These are phyloP conservation scores for Fistulina hepatica DNA, from an alignment of 1,284 basidiomycete genomes.

Conservation along the genomic window DNA sequence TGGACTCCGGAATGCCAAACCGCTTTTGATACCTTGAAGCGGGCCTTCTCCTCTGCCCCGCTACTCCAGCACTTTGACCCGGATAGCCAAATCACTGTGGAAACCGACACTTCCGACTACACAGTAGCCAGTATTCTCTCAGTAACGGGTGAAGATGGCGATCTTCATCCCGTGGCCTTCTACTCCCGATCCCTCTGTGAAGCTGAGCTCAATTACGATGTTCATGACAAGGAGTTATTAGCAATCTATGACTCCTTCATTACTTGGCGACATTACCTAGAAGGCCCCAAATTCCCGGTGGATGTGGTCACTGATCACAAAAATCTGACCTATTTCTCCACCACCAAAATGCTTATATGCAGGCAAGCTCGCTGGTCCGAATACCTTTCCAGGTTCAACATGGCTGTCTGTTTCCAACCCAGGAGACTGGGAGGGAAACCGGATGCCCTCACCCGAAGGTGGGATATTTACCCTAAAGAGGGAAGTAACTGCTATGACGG, in stretches of 20 bases:
- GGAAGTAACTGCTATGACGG: slow-evolving; percentile 17
- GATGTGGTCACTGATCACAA: slow-evolving; percentile 18
- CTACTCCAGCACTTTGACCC: slow-evolving; percentile 26
- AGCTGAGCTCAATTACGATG: slow-evolving; percentile 31
- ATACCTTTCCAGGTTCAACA: slow-evolving; percentile 7
- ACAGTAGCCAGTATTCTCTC: slow-evolving; percentile 17
- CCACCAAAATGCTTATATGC: slow-evolving; percentile 3
- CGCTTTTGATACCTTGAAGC: slow-evolving; percentile 19
- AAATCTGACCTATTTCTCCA: slow-evolving; percentile 12
- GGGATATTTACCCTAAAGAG: slow-evolving; percentile 16
- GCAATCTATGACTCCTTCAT: slow-evolving; percentile 22
- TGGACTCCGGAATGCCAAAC: slow-evolving; percentile 9
- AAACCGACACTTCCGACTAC: slow-evolving; percentile 20
- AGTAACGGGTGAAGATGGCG: slow-evolving; percentile 5
- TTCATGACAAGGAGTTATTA: slow-evolving; percentile 30
- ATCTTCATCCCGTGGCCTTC: slow-evolving; percentile 24
- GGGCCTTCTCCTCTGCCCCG: slow-evolving; percentile 19
- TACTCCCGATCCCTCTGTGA: slow-evolving; percentile 21
- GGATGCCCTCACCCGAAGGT: slow-evolving; percentile 21
- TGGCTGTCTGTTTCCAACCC: slow-evolving; percentile 18
- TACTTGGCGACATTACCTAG: slow-evolving; percentile 13
- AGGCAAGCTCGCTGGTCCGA: slow-evolving; percentile 7
- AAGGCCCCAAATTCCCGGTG: slow-evolving; percentile 5
- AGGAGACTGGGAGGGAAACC: slow-evolving; percentile 13
- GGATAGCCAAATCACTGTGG: slow-evolving; percentile 11